These are phyloP conservation scores for Apiosordaria backusii DNA, from an alignment of 495 filamentous ascomycete species.

Conservation along the genomic window DNA sequence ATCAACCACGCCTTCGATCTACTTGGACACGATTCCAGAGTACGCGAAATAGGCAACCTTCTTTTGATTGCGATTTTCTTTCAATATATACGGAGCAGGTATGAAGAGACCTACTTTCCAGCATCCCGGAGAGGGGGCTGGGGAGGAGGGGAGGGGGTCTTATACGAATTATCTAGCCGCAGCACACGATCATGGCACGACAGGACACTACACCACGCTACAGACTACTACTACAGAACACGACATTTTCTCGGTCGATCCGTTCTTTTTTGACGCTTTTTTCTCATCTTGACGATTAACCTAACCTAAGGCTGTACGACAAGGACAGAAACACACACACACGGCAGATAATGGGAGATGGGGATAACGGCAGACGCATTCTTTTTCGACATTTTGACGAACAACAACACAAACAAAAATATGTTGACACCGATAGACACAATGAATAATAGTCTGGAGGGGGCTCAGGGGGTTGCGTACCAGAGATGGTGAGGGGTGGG, in stretches of 20 bases:
- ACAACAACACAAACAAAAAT: background rate
- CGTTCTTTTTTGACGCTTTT: background rate
- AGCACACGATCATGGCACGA: constrained; percentile 3
- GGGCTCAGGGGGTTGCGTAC: background rate
- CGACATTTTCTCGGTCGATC: background rate
- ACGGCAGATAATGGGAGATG: background rate
- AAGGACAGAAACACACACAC: background rate
- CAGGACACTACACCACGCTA: constrained; percentile 3
- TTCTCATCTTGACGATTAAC: background rate
- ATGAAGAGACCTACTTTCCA: background rate
- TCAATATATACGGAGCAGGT: background rate
- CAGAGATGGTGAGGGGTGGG: background rate
- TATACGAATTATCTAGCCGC: background rate
- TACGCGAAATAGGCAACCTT: background rate
- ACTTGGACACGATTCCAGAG: too few relatives aligned
- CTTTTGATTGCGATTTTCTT: background rate
- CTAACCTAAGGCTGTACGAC: constrained; percentile 9
- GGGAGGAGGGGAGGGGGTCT: background rate
- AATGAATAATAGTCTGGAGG: too few relatives aligned
- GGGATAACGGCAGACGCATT: background rate
- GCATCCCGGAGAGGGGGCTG: background rate
- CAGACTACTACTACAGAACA: background rate
- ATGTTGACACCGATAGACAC: background rate
- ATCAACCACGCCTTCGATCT: too few relatives aligned
- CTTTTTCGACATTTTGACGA: background rate